Conservation (phyloP, 148 eudicot species). For the Drosera capensis region DNA sequence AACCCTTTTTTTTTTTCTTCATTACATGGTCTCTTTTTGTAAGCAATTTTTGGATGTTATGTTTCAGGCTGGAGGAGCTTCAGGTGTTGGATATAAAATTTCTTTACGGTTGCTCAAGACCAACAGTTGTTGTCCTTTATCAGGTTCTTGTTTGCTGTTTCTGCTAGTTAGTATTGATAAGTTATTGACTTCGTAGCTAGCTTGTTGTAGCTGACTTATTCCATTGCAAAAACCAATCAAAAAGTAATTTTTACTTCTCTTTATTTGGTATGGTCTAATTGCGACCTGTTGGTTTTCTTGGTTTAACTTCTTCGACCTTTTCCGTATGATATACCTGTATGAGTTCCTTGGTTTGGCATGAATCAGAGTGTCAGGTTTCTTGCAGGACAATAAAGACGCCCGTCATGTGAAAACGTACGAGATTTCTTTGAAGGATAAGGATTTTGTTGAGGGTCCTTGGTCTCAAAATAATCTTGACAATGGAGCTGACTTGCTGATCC, state of each 20-base stretch:
- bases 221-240: too few relatives aligned
- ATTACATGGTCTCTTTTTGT: not conserved
- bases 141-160: slow-evolving; percentile 30
- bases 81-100: slow-evolving; percentile 97
- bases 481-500: slow-evolving; percentile 90
- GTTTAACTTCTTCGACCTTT: not conserved
- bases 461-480: slow-evolving; percentile 79
- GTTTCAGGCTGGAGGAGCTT: slow-evolving; percentile 89
- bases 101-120: slow-evolving; percentile 73
- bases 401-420: slow-evolving; percentile 95
- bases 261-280: too few relatives aligned
- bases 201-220: too few relatives aligned
- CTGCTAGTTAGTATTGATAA: too few relatives aligned
- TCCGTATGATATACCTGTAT: not conserved
- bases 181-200: too few relatives aligned
- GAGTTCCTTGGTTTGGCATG: not conserved
- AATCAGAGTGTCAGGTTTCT: slow-evolving; percentile 1
- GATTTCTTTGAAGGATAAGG: slow-evolving; percentile 82
- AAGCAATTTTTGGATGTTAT: not conserved
- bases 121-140: slow-evolving; percentile 92
- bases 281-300: too few relatives aligned
- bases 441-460: slow-evolving; percentile 84
- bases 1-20: not conserved
- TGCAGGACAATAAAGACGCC: slow-evolving; percentile 96
- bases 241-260: too few relatives aligned